Base-by-base conservation (phyloP, 768 basidiomycete genomes). In the Phylloporus sp. region DNA sequence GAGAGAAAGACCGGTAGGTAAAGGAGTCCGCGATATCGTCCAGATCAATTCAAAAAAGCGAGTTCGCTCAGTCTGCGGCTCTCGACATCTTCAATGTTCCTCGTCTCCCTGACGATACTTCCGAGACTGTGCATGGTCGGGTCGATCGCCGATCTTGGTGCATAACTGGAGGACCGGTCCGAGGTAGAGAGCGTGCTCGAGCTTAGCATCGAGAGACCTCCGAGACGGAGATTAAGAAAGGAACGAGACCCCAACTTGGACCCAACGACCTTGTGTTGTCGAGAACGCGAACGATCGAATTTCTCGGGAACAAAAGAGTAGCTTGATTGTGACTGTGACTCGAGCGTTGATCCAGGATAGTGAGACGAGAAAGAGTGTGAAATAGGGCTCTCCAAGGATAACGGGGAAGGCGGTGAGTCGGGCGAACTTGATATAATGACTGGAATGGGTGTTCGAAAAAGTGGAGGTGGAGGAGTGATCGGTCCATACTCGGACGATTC, bases 11-110 rank as follows among this genome's bases (percentile, higher is more conserved):
- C n/a, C n/a, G 11, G 28, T 26, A 34, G 28, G 18, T 1, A n/a
- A 24, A n/a, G 7, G 32, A 40, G 24, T 21, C n/a, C 33, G 18
- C 42, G 24, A n/a, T n/a, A n/a, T n/a, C n/a, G n/a, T n/a, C n/a
- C n/a, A n/a, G n/a, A 49, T 66, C 63, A 66, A 52, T 67, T 53
- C 59, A 84, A 65, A 59, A 87, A 89, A 44, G 84, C 84, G 57
- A 85, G 60, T 69, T 89, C 86, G 35, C 81, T 80, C 71, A 86
- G 67, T 62, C 83, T 68, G 64, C 84, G 69, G 52, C 72, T 75
- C 70, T 89, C 86, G 10, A 79, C 81, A 50, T 89, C 84, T 59
- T 77, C 69, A 32, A 88, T 86, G 32, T 63, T 66, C 38, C 57
- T 71, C 44, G 77, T 67, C 66, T 81, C 73, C 27, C 70, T 41